Conservation (phyloP, 2,329 filamentous ascomycete species). For the Diaporthe humulicola region DNA sequence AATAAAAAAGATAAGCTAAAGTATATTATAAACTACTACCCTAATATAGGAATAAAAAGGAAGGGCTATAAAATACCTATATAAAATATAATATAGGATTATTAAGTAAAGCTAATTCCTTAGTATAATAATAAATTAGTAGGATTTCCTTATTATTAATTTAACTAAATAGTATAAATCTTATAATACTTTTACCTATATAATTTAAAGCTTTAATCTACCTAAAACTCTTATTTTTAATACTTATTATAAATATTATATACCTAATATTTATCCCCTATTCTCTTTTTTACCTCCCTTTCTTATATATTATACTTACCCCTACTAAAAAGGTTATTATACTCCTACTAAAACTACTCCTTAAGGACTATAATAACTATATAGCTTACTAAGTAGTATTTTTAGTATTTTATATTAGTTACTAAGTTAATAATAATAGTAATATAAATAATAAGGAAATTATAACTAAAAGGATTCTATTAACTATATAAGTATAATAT, state of each 20-base stretch:
- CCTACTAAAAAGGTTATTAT: neutral
- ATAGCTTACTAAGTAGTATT: neutral
- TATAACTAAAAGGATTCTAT: neutral
- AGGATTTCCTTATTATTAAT: too few relatives aligned
- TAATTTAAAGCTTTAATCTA: too few relatives aligned
- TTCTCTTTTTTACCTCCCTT: neutral
- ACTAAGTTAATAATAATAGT: neutral
- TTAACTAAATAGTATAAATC: too few relatives aligned
- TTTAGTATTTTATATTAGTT: neutral
- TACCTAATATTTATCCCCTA: neutral
- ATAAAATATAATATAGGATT: too few relatives aligned
- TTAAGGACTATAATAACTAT: neutral
- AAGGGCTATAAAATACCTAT: too few relatives aligned
- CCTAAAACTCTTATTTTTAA: neutral
- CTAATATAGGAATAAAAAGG: too few relatives aligned
- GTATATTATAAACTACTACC: too few relatives aligned
- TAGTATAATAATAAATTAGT: too few relatives aligned
- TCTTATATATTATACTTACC: neutral
- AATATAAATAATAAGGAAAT: neutral
- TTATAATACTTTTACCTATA: too few relatives aligned
- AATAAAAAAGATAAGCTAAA: too few relatives aligned
- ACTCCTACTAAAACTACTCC: neutral
- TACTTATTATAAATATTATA: neutral
- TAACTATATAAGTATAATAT: neutral
- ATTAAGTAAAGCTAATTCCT: too few relatives aligned